phyloP scores from a whole-genome alignment of 176 grass and related monocot genomes.

The Oropetium thomaeum region DNA sequence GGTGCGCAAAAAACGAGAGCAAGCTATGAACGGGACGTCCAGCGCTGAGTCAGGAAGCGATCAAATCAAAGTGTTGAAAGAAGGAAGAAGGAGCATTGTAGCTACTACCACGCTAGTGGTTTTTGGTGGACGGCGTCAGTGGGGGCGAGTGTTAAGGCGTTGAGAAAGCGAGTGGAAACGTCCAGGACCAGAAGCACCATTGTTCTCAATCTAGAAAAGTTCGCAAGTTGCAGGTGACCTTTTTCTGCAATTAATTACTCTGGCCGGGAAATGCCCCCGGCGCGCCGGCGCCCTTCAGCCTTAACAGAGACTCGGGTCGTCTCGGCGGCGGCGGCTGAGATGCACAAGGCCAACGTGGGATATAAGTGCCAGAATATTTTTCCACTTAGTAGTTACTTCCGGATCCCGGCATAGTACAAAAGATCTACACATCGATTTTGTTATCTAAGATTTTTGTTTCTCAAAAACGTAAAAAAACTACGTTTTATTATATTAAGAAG shows the following conservation, averaged over 20 bases:
- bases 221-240: background rate
- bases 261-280: background rate
- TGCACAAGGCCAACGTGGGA: background rate
- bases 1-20: background rate
- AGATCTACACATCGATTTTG: background rate
- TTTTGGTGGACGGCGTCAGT: background rate
- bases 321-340: background rate
- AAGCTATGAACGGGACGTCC: no score
- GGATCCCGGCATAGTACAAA: background rate
- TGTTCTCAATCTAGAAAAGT: background rate
- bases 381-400: background rate
- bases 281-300: background rate
- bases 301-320: background rate
- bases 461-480: no score
- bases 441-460: no score
- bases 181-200: background rate
- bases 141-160: background rate
- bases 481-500: no score
- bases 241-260: background rate
- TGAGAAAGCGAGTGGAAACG: background rate
- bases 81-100: background rate
- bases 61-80: no score
- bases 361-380: background rate
- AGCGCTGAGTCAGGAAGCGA: background rate
- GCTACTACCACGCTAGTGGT: background rate